These are phyloP conservation scores for Microcyclosporella mali DNA, from an alignment of 2,329 filamentous ascomycete genomes.

Conservation along the genomic window DNA sequence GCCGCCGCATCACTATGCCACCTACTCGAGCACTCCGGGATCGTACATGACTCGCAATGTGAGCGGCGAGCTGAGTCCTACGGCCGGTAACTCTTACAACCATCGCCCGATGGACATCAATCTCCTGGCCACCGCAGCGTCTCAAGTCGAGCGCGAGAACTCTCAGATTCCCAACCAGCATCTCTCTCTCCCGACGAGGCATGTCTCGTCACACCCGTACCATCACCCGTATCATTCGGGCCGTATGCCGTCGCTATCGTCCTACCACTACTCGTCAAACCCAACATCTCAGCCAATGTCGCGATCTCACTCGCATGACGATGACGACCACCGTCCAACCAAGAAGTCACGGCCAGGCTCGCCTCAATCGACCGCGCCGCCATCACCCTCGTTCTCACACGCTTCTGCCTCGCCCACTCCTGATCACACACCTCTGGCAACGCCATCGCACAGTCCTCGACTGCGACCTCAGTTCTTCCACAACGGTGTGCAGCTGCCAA, in stretches of 20 bases:
- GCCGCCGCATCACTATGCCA: slow-evolving; percentile 78
- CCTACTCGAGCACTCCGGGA: slow-evolving; percentile 52
- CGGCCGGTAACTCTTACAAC: slow-evolving; percentile 31
- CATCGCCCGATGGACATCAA: slow-evolving; percentile 56
- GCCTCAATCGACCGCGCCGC: slow-evolving; percentile 89
- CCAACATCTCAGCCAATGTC: slow-evolving; percentile 70
- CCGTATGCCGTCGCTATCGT: slow-evolving; percentile 68
- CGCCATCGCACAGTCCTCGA: slow-evolving; percentile 88
- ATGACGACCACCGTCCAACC: slow-evolving; percentile 70
- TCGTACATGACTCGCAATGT: slow-evolving; percentile 54
- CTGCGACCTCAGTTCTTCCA: slow-evolving; percentile 67
- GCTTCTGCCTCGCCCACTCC: slow-evolving; percentile 92
- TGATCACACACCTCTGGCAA: slow-evolving; percentile 96
- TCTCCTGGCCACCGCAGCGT: slow-evolving; percentile 63
- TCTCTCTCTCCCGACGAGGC: slow-evolving; percentile 27
- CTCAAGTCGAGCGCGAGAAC: slow-evolving; percentile 57
- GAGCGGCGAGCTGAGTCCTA: slow-evolving; percentile 42
- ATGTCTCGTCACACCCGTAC: slow-evolving; percentile 35
- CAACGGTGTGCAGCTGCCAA: slow-evolving; percentile 73
- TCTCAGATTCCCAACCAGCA: slow-evolving; percentile 39
- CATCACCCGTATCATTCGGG: slow-evolving; percentile 49
- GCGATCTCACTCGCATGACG: slow-evolving; percentile 75
- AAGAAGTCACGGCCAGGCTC: slow-evolving; percentile 92
- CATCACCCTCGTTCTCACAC: slow-evolving; percentile 92
- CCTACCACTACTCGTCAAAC: slow-evolving; percentile 57